Evolutionary conservation across 768 basidiomycete genomes (phyloP), one percentile per base, ranked within the genome.

Genomic region (Mycena floridula): DNA sequence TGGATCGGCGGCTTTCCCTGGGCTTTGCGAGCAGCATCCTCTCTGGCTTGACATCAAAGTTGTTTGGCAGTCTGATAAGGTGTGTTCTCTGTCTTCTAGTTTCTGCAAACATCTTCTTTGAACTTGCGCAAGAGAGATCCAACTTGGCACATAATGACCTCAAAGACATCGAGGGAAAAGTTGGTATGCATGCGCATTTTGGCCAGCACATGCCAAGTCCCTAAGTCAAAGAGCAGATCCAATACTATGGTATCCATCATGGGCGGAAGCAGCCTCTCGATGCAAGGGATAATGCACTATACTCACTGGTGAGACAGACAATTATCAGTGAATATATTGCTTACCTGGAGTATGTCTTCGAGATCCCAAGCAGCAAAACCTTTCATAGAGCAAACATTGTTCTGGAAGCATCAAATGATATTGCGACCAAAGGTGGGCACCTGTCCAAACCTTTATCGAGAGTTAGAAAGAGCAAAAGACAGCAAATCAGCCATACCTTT

Each of bases 211-310:
- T 62, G 59, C 59, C 56, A 63, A n/a, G 48, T 43, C 3, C 50
- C 52, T 5, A 56, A 38, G 1, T 15, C 18, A 35, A 45, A 58
- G 0, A 58, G 24, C 0, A 62, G 44, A 0, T 25, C 40, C 4
- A 48, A 43, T 0, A 61, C 40, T 4, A 49, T 25, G 2, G 7
- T 0, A 7, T 62, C 49, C 6, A 64, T 50, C 0, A 22, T 20
- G n/a, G n/a, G n/a, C 0, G 48, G 15, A 0, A 72, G 49, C 0
- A 72, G 54, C 0, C 62, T 65, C 15, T 72, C 62, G 21, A 70
- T 68, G 0, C 48, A 60, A 0, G 69, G 69, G 1, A 70, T 59
- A 2, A 57, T 48, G 45, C 63, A 66, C 68, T 69, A 32, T 1
- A 15, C n/a, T n/a, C n/a, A n/a, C n/a, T n/a, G n/a, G 36, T 3